Base-by-base conservation (phyloP, 345 rosid species). In the Salix udensis region DNA sequence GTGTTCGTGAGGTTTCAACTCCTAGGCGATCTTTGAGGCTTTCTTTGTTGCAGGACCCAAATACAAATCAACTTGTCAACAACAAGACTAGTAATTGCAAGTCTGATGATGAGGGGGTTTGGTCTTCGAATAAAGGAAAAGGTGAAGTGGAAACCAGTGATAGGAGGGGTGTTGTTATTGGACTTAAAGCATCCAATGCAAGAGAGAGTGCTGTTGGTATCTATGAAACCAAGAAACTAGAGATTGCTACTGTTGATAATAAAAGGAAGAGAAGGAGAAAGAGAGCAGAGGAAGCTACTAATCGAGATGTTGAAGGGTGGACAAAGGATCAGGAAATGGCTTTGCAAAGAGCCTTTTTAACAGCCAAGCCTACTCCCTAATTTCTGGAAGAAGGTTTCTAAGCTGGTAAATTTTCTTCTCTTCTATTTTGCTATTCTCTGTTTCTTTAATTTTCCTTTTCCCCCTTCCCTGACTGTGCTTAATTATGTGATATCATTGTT, bases 321-420 rank as follows among this genome's bases (percentile, higher is more conserved):
- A 87, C 92, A 42, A 66, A 75, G 73, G 95, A 91, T 69, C 86
- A 93, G 72, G 97, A 91, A 82, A 72, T 85, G 74, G 89, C 89
- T 37, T 81, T 96, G 86, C 91, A 91, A 52, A 86, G 88, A 80
- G 97, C 99, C 79, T 96, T 90, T 81, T 77, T 90, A 72, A 73
- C 83, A 11, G 85, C 81, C 31, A 90, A 94, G 85, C 94, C 97
- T 8, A 86, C 92, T 3, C 97, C 97, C 97, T 15, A 66, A 76
- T 75, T 92, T 92, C 85, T 92, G 97, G 97, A 92, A 88, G 82
- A 88, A 86, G 66, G 94, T 92, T 73, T 80, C 96, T 14, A 91
- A 88, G 86, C 78, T 89, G 97, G 97, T 89, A 84, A 84, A 14
- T 39, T 75, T 4, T 52, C 71, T 50, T 34, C 18, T 11, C 36